phyloP scores from a whole-genome alignment of 257 asterid species.

The Solanum corneliomulleri region DNA sequence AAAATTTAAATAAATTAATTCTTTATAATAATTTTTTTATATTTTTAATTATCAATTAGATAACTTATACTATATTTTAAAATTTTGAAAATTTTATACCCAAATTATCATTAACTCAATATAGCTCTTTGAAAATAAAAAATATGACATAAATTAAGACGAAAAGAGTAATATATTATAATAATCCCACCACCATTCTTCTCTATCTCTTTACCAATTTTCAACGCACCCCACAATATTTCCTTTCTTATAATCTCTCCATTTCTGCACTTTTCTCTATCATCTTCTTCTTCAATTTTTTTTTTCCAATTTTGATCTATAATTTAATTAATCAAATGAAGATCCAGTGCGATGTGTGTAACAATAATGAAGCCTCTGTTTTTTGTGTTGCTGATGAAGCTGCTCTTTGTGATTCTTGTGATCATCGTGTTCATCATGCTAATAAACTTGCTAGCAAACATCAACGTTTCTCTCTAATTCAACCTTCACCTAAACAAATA shows the following conservation, averaged over 20 bases:
- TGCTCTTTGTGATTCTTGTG: constrained; percentile 76
- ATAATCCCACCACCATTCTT: background rate
- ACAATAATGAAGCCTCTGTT: constrained; percentile 46
- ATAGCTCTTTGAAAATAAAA: fast-evolving
- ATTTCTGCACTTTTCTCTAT: background rate
- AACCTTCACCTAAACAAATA: constrained; percentile 45
- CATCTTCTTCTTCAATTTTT: background rate
- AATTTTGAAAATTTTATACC: no score
- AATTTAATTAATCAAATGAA: constrained; percentile 29
- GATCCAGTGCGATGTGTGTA: constrained; percentile 91
- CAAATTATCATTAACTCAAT: background rate
- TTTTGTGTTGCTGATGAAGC: constrained; percentile 90
- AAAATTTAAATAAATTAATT: no score
- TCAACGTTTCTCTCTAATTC: constrained; percentile 62
- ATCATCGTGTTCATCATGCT: constrained; percentile 94
- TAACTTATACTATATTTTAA: no score
- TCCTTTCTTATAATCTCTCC: background rate
- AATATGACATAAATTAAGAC: background rate
- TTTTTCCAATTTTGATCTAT: background rate
- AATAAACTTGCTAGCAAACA: constrained; percentile 88
- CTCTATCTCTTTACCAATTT: background rate
- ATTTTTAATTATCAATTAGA: no score
- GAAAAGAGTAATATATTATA: background rate
- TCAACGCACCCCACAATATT: background rate
- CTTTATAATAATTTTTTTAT: no score